These are phyloP conservation scores for Hymenoscyphus scutula DNA, from an alignment of 2,329 filamentous ascomycete genomes.

Conservation along the genomic window DNA sequence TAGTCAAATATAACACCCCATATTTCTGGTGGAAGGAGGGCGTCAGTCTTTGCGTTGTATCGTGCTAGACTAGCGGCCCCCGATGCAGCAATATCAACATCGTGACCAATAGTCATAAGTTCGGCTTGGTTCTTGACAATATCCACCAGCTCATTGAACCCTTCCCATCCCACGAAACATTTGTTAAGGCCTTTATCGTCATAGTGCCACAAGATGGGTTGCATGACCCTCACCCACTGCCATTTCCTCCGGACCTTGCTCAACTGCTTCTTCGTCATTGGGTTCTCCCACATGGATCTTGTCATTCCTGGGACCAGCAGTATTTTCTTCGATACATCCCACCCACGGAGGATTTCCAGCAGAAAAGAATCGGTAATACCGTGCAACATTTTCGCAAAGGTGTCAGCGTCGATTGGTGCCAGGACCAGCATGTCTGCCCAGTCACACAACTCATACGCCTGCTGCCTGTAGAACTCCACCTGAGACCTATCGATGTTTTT, in stretches of 20 bases:
- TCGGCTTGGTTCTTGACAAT: conserved; percentile 77
- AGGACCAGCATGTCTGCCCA: conserved; percentile 88
- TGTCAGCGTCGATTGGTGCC: conserved; percentile 80
- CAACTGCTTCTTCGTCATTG: conserved; percentile 82
- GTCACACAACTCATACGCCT: conserved; percentile 67
- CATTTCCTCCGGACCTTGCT: conserved; percentile 80
- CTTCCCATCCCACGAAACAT: conserved; percentile 58
- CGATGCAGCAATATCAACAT: conserved; percentile 48
- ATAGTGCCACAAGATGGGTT: conserved; percentile 81
- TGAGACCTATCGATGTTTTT: conserved; percentile 31
- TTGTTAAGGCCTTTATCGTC: conserved; percentile 50
- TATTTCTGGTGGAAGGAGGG: conserved; percentile 73
- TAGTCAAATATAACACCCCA: conserved; percentile 87
- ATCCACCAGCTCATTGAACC: conserved; percentile 68
- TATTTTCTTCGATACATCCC: conserved; percentile 83
- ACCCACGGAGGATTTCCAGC: conserved; percentile 77
- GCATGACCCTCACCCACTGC: conserved; percentile 81
- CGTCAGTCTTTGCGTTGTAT: conserved; percentile 40
- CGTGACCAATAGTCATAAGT: conserved; percentile 69
- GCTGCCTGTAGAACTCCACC: conserved; percentile 51
- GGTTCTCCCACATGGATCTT: conserved; percentile 83
- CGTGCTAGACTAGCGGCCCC: conserved; percentile 43
- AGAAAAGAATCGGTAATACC: conserved; percentile 80
- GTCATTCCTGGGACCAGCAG: conserved; percentile 88
- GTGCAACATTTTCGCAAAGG: conserved; percentile 81